A percentile compares a stretch with the other conserved stretches of the same genome.
These are phyloP conservation scores for Diutina neorugosa DNA, from an alignment of 1,139 yeast genomes.

Conservation along the genomic window DNA sequence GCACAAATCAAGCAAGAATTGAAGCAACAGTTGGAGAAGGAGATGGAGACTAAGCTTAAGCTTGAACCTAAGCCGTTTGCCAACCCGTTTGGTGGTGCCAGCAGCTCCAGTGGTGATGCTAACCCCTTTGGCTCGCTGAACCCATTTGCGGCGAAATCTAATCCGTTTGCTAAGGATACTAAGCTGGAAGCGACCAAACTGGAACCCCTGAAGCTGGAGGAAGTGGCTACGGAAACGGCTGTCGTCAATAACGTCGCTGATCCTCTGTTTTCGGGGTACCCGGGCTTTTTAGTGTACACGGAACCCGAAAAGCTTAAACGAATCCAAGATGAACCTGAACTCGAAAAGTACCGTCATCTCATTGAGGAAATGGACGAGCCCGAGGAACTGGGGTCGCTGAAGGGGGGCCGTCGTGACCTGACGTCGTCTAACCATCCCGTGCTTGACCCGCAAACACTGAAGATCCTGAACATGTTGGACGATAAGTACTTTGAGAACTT, in stretches of 20 bases:
- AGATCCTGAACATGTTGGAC: slow-evolving; percentile 43
- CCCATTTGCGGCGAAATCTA: slow-evolving; percentile 6
- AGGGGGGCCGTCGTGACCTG: slow-evolving; percentile 10
- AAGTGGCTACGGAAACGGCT: background rate
- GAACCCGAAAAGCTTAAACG: slow-evolving; percentile 49
- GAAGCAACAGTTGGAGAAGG: slow-evolving; percentile 20
- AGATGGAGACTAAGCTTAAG: slow-evolving; percentile 30
- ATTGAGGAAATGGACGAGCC: slow-evolving; percentile 29
- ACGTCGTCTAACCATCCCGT: slow-evolving; percentile 6
- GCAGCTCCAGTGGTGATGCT: slow-evolving; percentile 21
- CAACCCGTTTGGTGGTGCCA: slow-evolving; percentile 9
- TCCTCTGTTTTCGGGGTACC: slow-evolving; percentile 33
- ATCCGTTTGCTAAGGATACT: slow-evolving; percentile 16
- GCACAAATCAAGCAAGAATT: slow-evolving; percentile 26
- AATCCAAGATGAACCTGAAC: slow-evolving; percentile 22
- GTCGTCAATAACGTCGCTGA: slow-evolving; percentile 5
- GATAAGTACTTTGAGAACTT: slow-evolving; percentile 75
- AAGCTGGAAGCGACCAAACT: slow-evolving; percentile 7
- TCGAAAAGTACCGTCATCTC: slow-evolving; percentile 35
- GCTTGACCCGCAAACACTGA: slow-evolving; percentile 25
- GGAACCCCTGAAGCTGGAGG: slow-evolving; percentile 5
- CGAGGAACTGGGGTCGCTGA: slow-evolving; percentile 4
- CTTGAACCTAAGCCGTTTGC: slow-evolving; percentile 17
- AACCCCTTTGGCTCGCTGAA: slow-evolving; percentile 17
- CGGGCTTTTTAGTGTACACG: slow-evolving; percentile 57